A percentile compares a stretch with the other conserved stretches of the same genome.
phyloP scores from a whole-genome alignment of 768 basidiomycete genomes.

The Termitomyces eurrhizus region DNA sequence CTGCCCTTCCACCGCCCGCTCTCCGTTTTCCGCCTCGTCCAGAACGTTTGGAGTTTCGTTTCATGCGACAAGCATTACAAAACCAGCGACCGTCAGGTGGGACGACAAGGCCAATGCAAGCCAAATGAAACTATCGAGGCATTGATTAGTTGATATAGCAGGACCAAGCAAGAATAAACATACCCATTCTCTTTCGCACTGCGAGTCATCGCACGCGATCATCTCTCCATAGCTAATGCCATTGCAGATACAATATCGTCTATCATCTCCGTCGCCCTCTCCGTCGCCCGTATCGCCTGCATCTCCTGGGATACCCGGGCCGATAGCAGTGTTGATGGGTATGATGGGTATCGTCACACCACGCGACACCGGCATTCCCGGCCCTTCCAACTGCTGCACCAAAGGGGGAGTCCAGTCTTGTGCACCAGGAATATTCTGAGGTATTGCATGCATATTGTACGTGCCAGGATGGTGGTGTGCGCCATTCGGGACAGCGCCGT shows the following conservation, averaged over 20 bases:
- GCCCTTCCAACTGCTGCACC: slow-evolving; percentile 65
- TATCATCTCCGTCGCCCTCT: slow-evolving; percentile 58
- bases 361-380: slow-evolving; percentile 71
- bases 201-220: slow-evolving; percentile 86
- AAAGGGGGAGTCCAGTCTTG: slow-evolving; percentile 50
- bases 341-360: slow-evolving; percentile 27
- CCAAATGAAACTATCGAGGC: slow-evolving; percentile 66
- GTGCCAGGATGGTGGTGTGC: slow-evolving; percentile 33
- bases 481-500: slow-evolving; percentile 16
- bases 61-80: slow-evolving; percentile 63
- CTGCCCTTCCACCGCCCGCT: slow-evolving; percentile 18
- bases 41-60: slow-evolving; percentile 48
- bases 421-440: slow-evolving; percentile 27
- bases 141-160: slow-evolving; percentile 8
- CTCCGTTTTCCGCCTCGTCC: slow-evolving; percentile 52
- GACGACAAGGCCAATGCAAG: slow-evolving; percentile 63
- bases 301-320: slow-evolving; percentile 28
- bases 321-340: slow-evolving; percentile 24
- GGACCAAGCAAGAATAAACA: slow-evolving; percentile 29
- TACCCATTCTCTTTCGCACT: slow-evolving; percentile 90
- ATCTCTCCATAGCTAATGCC: slow-evolving; percentile 88
- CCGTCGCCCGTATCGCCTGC: slow-evolving; percentile 40
- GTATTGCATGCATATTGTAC: slow-evolving; percentile 37
- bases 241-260: slow-evolving; percentile 83
- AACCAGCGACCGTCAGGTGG: slow-evolving; percentile 75